Percentiles rank a stretch among this genome's conserved stretches.
Evolutionary conservation across 192 early-diverging fungal species (phyloP).

Genomic region (Dispira parvispora): DNA sequence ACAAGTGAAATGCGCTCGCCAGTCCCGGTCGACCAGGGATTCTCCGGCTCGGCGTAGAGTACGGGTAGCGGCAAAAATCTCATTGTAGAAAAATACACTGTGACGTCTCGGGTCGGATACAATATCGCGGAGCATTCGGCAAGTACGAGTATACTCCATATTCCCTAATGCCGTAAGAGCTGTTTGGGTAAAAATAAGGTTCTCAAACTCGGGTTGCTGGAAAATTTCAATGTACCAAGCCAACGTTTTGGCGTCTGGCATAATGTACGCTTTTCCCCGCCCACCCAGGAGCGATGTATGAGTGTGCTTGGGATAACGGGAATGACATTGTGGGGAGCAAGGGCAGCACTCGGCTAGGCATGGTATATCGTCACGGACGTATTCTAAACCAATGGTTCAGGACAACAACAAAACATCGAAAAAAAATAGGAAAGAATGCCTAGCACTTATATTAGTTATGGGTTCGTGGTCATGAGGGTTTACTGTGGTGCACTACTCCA

Average conservation of each 20-base stretch:
- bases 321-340: conserved; percentile 18
- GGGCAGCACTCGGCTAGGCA: conserved; percentile 31
- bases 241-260: not conserved
- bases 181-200: conserved; percentile 52
- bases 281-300: not conserved
- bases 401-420: not conserved
- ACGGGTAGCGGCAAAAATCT: conserved; percentile 33
- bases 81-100: conserved; percentile 52
- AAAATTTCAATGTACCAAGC: conserved; percentile 50
- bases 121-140: conserved; percentile 41
- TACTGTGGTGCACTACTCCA: no score
- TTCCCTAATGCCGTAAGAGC: conserved; percentile 35
- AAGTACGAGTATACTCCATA: conserved; percentile 40
- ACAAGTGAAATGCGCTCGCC: conserved; percentile 30
- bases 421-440: no score
- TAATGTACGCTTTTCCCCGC: conserved; percentile 18
- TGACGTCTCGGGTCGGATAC: conserved; percentile 31
- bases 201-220: conserved; percentile 41
- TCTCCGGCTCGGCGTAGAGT: conserved; percentile 20
- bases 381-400: conserved; percentile 18
- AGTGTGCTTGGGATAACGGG: not conserved
- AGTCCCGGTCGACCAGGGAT: conserved; percentile 27
- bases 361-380: conserved; percentile 38
- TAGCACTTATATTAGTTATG: no score
- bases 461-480: no score